Base-by-base conservation (phyloP, 148 eudicot species). In the Nyssa sinensis region DNA sequence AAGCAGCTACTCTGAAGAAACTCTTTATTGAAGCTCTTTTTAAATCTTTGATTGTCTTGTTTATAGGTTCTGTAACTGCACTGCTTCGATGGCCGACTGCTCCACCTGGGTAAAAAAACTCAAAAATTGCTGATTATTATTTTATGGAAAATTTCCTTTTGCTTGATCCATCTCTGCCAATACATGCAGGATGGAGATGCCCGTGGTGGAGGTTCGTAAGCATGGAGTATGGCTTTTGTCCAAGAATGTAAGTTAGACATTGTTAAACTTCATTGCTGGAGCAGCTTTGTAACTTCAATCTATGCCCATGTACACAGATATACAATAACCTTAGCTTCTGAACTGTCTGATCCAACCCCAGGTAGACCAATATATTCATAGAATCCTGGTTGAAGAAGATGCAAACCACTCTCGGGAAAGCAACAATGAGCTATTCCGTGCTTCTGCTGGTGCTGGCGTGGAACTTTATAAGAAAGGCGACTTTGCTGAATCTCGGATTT, bases 41-140 rank as follows among this genome's bases (percentile, higher is more conserved):
- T 55, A 5, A 1, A 3, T 55, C 5, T 55, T 1, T 64, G 39
- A 14, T 63, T 87, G 60, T 55, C 58, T 37, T 76, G 51, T 61
- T 47, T 69, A 53, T 69, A 96, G 99, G 94, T 77, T 80, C 75
- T 76, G 75, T 89, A 70, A 86, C 91, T 81, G 91, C 94, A 61
- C 81, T 96, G 73, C 80, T 96, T 75, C 83, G 98, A 49, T 96
- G 99, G 99, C 99, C 99, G 78, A 96, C 99, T 75, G 99, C 98
- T 80, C 99, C 98, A 74, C 57, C 85, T 71, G 93, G 98, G 99
- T 96, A 91, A 79, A 67, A 71, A 71, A 44, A 21, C 34, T 58
- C 34, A 27, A 21, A n/a, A n/a, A 24, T 39, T 80, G 39, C 49
- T 62, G 5, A 53, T 24, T 77, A 51, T 34, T 65, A 3, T 63